Percentiles rank a stretch among this genome's conserved stretches.
Conservation (phyloP, 2,329 filamentous ascomycete species). For the Catunica adiposa region DNA sequence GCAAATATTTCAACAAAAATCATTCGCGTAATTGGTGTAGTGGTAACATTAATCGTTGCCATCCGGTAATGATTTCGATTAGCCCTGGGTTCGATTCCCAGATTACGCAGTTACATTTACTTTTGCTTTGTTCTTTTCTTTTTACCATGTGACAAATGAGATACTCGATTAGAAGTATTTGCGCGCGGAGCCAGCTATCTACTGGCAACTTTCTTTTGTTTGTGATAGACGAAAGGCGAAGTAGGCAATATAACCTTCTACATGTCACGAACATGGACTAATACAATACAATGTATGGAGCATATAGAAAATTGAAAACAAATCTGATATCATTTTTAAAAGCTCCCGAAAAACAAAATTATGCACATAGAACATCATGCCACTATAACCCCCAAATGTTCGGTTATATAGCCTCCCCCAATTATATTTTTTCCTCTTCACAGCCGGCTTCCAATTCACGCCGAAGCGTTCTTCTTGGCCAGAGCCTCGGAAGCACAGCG, state of each 20-base stretch:
- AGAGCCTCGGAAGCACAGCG: constrained; percentile 37
- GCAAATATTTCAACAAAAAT: too few relatives aligned
- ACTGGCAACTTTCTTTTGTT: too few relatives aligned
- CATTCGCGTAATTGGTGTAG: background rate
- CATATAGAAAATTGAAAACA: background rate
- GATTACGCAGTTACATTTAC: constrained; percentile 2
- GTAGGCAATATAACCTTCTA: too few relatives aligned
- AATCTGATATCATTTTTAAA: constrained; percentile 5
- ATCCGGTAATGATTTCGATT: background rate
- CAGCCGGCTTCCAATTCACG: background rate
- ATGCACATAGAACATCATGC: constrained; percentile 1
- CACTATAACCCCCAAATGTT: background rate
- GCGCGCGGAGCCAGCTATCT: too few relatives aligned
- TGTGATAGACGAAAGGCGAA: too few relatives aligned
- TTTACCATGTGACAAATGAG: too few relatives aligned
- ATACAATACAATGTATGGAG: too few relatives aligned
- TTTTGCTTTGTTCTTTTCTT: background rate
- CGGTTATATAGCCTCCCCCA: background rate
- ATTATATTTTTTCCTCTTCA: background rate
- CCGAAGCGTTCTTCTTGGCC: constrained; percentile 16
- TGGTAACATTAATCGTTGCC: background rate
- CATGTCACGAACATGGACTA: too few relatives aligned
- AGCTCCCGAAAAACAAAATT: background rate
- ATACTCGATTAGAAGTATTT: too few relatives aligned
- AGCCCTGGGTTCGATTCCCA: background rate